Evolutionary conservation across 306 rosid genomes (phyloP), one percentile per base, ranked within the genome.

Genomic region (Vigna hirtella): DNA sequence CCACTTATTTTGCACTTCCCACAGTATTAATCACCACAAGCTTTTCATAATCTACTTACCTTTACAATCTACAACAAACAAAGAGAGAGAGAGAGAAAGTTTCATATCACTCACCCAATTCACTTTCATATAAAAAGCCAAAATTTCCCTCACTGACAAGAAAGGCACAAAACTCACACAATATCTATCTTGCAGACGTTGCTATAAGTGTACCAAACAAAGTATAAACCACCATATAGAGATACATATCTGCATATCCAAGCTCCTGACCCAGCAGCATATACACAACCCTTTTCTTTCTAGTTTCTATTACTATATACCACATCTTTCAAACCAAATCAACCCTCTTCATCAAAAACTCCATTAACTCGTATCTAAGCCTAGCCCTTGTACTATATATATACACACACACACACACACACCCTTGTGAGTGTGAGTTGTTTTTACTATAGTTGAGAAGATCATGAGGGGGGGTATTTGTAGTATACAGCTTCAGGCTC

Each of bases 111-210:
- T 82, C 40, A 66, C 59, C 87, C 28, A 86, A 83, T 82, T 85
- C 85, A 87, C 92, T 89, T 87, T 86, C 81, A 49, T 68, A 80
- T 68, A 67, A 83, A 90, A 89, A 86, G 88, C 90, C 92, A 93
- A 90, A 88, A 86, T 86, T 91, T 90, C 91, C 98, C 97, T 93
- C 97, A 77, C 91, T 83, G 75, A 85, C 95, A 93, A 91, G 98
- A 91, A 93, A 93, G 85, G 98, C 89, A 93, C 97, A 88, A 89
- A 85, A 70, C 86, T 68, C 76, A 59, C 81, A 80, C 79, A 81
- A 85, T 73, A 73, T 58, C 52, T 80, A 86, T 77, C 84, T 73
- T 55, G 48, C 85, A 70, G 56, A 9, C 73, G 20, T 78, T 55
- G 28, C 63, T 74, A 79, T 66, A 43, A 77, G 80, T 80, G 64